Evolutionary conservation across 768 basidiomycete genomes (phyloP).

Genomic region (Cystofilobasidium bisporidii): DNA sequence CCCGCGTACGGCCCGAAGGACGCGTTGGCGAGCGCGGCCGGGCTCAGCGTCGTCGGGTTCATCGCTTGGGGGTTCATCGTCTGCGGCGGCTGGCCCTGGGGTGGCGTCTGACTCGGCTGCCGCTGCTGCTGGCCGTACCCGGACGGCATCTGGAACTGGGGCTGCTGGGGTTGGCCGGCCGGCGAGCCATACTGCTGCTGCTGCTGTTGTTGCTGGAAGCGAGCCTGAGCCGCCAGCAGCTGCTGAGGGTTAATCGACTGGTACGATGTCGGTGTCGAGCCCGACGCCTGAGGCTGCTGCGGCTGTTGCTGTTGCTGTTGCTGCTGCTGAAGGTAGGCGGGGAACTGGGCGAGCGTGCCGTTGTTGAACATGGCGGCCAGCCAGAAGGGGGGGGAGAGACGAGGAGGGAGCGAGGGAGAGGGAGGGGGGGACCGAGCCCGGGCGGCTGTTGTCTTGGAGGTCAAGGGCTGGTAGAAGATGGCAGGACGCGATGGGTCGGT

Average conservation of each 20-base stretch:
- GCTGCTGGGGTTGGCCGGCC: not conserved
- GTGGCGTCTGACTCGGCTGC: not conserved
- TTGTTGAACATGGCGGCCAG: not conserved
- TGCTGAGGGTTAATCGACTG: slow-evolving; percentile 1
- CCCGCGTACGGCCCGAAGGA: not conserved
- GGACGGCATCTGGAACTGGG: too few species aligned
- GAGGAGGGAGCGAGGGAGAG: not conserved
- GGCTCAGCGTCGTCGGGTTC: not conserved
- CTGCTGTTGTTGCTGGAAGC: not conserved
- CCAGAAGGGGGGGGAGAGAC: not conserved
- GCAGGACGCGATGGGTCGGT: too few species aligned
- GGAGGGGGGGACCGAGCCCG: not conserved
- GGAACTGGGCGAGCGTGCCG: not conserved
- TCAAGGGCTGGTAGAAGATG: too few species aligned
- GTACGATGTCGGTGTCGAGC: not conserved
- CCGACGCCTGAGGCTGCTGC: not conserved
- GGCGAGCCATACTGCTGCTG: slow-evolving; percentile 4
- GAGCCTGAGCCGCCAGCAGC: not conserved
- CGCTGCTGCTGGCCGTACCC: slow-evolving; percentile 2
- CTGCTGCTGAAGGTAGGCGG: slow-evolving; percentile 5
- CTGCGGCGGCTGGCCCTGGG: not conserved
- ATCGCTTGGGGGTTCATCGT: not conserved
- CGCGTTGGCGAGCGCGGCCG: not conserved
- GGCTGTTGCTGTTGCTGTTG: slow-evolving; percentile 3
- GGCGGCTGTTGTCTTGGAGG: too few species aligned